Base-by-base conservation (phyloP, 2,329 filamentous ascomycete species). In the Xylariaceae sp. region DNA sequence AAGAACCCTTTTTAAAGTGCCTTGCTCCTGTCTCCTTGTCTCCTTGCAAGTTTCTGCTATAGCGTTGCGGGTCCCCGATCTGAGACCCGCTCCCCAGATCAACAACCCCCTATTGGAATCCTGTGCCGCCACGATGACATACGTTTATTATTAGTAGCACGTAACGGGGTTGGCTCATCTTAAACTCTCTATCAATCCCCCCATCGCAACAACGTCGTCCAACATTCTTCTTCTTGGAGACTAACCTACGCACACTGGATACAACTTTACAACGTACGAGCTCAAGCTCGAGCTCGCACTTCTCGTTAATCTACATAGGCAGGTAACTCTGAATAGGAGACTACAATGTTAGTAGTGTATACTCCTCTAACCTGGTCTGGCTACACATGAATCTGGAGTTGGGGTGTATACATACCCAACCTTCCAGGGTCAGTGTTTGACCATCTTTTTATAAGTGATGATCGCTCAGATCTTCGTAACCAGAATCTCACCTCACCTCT, bases 41-140 rank as follows among this genome's bases (percentile, higher is more conserved):
- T 48, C 54, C 48, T 58, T 40, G 39, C n/a, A 17, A 37, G 37
- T 40, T 24, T 53, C 43, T 40, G 34, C 26, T 33, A 44, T 45
- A 54, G 19, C 21, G 37, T 36, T 34, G 57, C 53, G 53, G 57
- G 53, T 56, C 57, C 53, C 56, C 43, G 53, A 57, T 57, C 53
- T 57, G 43, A 56, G 57, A 56, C 57, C 57, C 49, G 54, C 57
- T 60, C 48, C 52, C 51, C 31, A 59, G 56, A 60, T 60, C 46
- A 47, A 40, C 52, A 34, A 36, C 31, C 57, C 57, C 53, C 41
- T 47, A 53, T 53, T 43, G 40, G 55, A 21, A 48, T 43, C 28
- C 51, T 47, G 47, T 44, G 36, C 47, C 41, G 53, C 52, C 28
- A n/a, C n/a, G 43, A 58, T 58, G 55, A 56, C 56, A 59, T 56